A percentile compares a stretch with the other conserved stretches of the same genome.
Evolutionary conservation across 2,329 filamentous ascomycete genomes (phyloP).

Genomic region (Colletotrichum musicola): DNA sequence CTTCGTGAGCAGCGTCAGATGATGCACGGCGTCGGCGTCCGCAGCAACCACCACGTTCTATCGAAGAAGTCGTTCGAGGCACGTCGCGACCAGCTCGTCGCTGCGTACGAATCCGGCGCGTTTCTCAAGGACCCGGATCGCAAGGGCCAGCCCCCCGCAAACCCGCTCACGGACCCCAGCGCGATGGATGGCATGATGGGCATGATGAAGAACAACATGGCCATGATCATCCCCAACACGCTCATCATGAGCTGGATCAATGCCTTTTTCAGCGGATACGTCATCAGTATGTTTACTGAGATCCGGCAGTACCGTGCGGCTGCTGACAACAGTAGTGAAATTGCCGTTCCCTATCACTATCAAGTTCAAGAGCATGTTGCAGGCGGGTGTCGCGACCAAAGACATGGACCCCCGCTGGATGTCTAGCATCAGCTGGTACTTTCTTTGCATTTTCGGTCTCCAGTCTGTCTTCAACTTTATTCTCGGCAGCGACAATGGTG

Average conservation of each 20-base stretch:
- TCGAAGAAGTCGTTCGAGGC: constrained; percentile 81
- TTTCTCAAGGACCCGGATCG: constrained; percentile 92
- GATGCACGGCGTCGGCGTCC: constrained; percentile 85
- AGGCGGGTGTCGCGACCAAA: constrained; percentile 94
- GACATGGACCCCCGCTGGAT: constrained; percentile 99
- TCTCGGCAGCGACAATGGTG: constrained; percentile 94
- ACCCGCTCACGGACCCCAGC: constrained; percentile 94
- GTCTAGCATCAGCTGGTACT: constrained; percentile 98
- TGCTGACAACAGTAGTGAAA: constrained; percentile 75
- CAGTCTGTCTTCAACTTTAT: constrained; percentile 98
- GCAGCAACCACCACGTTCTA: constrained; percentile 84
- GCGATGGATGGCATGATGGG: constrained; percentile 99
- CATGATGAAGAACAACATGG: constrained; percentile 99
- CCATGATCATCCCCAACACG: constrained; percentile 99
- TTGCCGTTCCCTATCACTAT: constrained; percentile 96
- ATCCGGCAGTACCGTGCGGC: background rate
- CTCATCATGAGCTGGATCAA: constrained; percentile 99
- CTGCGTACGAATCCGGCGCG: constrained; percentile 85
- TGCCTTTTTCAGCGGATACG: constrained; percentile 97
- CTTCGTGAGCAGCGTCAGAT: constrained; percentile 90
- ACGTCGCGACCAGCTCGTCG: constrained; percentile 84
- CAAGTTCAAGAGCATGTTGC: constrained; percentile 99
- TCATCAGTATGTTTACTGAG: constrained; percentile 76
- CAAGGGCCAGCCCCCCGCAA: constrained; percentile 88
- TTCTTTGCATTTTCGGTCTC: constrained; percentile 94